Evolutionary conservation across 805 yeast species (phyloP).

Genomic region (Maudiozyma saulgeensis): DNA sequence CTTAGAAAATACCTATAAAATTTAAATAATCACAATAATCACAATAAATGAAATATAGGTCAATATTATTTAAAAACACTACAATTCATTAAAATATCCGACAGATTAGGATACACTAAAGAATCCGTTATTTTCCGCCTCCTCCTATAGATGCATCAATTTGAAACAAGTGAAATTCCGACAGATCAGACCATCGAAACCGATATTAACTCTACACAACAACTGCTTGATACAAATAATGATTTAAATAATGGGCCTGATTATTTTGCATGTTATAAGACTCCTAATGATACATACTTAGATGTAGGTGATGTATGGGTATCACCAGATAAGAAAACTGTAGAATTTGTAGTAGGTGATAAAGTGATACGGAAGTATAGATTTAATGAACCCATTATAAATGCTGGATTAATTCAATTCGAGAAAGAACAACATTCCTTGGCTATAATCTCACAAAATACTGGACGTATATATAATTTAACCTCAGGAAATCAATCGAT

Average conservation of each 20-base stretch:
- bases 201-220: conserved; percentile 33
- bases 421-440: conserved; percentile 32
- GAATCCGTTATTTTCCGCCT: too few relatives aligned
- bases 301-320: conserved; percentile 19
- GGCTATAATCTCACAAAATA: conserved; percentile 51
- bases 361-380: conserved; percentile 30
- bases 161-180: conserved; percentile 22
- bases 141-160: conserved; percentile 40
- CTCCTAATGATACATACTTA: background rate
- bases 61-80: too few relatives aligned
- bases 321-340: conserved; percentile 29
- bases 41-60: conserved; percentile 21
- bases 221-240: conserved; percentile 30
- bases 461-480: conserved; percentile 50
- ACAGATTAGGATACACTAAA: too few relatives aligned
- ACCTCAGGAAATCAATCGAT: conserved; percentile 49
- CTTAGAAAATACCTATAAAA: conserved; percentile 33
- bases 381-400: conserved; percentile 39
- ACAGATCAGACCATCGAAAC: background rate
- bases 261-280: conserved; percentile 1
- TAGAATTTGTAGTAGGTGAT: conserved; percentile 31
- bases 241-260: background rate
- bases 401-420: conserved; percentile 56
- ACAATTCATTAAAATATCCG: too few relatives aligned
- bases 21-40: conserved; percentile 4